Evolutionary conservation across 2,329 filamentous ascomycete genomes (phyloP).

Genomic region (Phyllosticta citrichinensis): DNA sequence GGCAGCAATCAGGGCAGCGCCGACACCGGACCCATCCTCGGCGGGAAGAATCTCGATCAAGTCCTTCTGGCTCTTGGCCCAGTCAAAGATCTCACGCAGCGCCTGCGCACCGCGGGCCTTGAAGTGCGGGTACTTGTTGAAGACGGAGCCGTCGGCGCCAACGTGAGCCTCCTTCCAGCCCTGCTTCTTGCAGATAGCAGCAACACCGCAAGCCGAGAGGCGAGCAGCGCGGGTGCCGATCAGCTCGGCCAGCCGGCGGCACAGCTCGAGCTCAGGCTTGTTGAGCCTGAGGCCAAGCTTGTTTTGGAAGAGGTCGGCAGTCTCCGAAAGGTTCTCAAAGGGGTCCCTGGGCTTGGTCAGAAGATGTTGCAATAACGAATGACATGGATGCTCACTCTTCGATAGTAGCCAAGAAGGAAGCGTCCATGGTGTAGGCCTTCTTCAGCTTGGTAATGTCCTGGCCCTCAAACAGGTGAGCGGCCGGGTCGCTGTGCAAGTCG

Average conservation of each 20-base stretch:
- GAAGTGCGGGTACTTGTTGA: slow-evolving; percentile 99
- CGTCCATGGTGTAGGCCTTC: slow-evolving; percentile 81
- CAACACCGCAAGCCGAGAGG: slow-evolving; percentile 87
- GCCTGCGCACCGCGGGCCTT: slow-evolving; percentile 84
- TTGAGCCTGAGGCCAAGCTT: slow-evolving; percentile 63
- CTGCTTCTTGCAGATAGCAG: slow-evolving; percentile 96
- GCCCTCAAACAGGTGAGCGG: slow-evolving; percentile 63
- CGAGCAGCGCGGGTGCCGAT: slow-evolving; percentile 92
- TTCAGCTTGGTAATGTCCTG: slow-evolving; percentile 74
- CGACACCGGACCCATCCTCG: slow-evolving; percentile 95
- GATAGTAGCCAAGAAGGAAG: slow-evolving; percentile 85
- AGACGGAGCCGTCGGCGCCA: slow-evolving; percentile 91
- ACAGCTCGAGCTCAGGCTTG: slow-evolving; percentile 74
- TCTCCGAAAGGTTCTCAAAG: slow-evolving; percentile 90
- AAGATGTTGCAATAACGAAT: neutral
- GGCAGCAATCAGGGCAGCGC: slow-evolving; percentile 83
- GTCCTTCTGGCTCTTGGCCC: slow-evolving; percentile 59
- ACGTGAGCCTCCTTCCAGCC: slow-evolving; percentile 80
- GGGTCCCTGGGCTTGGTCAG: slow-evolving; percentile 54
- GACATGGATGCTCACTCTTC: slow-evolving; percentile 49
- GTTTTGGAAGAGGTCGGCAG: slow-evolving; percentile 67
- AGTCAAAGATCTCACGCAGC: slow-evolving; percentile 90
- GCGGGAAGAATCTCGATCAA: slow-evolving; percentile 80
- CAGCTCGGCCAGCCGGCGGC: slow-evolving; percentile 80
- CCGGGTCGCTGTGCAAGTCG: slow-evolving; percentile 61